A percentile compares a stretch with the other conserved stretches of the same genome.
phyloP scores from a whole-genome alignment of 257 asterid genomes.

The Solanum lignicaule region DNA sequence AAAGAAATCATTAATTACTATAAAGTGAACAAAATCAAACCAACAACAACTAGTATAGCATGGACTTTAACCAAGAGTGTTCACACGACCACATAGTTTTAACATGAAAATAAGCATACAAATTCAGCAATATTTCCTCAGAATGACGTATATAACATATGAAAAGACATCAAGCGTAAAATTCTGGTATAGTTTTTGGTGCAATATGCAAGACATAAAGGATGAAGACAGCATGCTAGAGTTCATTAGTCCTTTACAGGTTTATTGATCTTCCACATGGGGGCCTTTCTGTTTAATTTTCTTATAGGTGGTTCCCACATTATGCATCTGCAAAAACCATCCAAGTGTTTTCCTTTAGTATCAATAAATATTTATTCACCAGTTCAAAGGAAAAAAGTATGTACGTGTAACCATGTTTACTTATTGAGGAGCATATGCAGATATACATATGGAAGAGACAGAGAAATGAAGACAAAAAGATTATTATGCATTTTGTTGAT shows the following conservation, averaged over 20 bases:
- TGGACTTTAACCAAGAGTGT: background rate
- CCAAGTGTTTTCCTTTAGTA: background rate
- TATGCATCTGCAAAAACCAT: background rate
- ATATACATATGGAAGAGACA: background rate
- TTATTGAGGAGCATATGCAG: background rate
- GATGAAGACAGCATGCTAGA: background rate
- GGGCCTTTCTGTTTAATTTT: background rate
- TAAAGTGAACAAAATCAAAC: background rate
- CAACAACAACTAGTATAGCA: background rate
- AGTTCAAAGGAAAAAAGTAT: background rate
- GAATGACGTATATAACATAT: background rate
- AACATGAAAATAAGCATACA: background rate
- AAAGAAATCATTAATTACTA: background rate
- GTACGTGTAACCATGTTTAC: background rate
- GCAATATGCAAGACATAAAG: background rate
- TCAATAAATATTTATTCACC: background rate
- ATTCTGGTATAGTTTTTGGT: background rate
- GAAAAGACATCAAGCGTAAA: background rate
- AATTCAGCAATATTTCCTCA: background rate
- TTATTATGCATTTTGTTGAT: background rate
- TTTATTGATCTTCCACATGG: background rate
- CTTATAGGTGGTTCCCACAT: background rate
- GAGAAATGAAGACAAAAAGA: background rate
- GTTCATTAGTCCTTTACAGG: background rate
- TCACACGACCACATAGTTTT: background rate